A percentile compares a stretch with the other conserved stretches of the same genome.
phyloP scores from a whole-genome alignment of 2,329 filamentous ascomycete genomes.

The Curvularia verruculosa region DNA sequence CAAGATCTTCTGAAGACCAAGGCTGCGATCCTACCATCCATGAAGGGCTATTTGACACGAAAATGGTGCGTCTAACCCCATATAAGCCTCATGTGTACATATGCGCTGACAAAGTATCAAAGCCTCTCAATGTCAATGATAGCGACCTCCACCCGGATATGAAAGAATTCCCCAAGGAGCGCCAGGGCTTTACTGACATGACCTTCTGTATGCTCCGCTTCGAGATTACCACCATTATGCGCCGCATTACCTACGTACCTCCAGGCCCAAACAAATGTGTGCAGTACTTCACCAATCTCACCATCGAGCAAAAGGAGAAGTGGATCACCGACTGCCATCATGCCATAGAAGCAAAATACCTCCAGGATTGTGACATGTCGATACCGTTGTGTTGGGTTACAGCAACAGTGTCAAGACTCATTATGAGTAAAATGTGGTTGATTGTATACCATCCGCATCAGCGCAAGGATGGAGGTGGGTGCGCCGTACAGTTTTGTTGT shows the following conservation, averaged over 20 bases:
- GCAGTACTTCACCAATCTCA: conserved; percentile 52
- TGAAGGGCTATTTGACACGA: conserved; percentile 65
- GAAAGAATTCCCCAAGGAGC: conserved; percentile 55
- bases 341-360: conserved; percentile 56
- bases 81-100: no score
- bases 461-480: conserved; percentile 58
- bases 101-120: conserved; percentile 14
- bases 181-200: conserved; percentile 63
- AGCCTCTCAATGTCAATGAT: conserved; percentile 64
- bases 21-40: conserved; percentile 66
- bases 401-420: conserved; percentile 70
- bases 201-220: conserved; percentile 62
- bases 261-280: conserved; percentile 51
- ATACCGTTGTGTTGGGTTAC: conserved; percentile 71
- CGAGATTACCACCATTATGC: conserved; percentile 57
- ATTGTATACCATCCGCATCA: conserved; percentile 77
- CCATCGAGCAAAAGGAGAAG: conserved; percentile 55
- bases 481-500: neutral
- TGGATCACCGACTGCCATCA: conserved; percentile 58
- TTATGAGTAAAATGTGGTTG: conserved; percentile 79
- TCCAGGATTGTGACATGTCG: conserved; percentile 59
- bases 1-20: conserved; percentile 66
- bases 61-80: conserved; percentile 45
- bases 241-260: conserved; percentile 54
- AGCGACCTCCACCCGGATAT: conserved; percentile 58